phyloP scores from a whole-genome alignment of 257 asterid species.

The Parsonsia alboflavescens region DNA sequence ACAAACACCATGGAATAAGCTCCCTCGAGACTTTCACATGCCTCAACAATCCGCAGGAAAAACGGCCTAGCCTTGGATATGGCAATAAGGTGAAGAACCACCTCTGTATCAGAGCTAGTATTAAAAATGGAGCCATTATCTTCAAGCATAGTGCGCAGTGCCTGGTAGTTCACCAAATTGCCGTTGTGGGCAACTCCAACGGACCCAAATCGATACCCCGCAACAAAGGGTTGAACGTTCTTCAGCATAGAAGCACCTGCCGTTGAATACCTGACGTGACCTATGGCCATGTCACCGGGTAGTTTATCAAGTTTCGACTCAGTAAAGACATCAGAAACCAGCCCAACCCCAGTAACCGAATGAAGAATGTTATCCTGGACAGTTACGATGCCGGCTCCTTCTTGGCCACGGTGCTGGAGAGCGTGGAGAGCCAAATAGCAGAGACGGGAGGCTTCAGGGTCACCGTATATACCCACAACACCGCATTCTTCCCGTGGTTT shows the following conservation, averaged over 20 bases:
- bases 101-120: constrained; percentile 86
- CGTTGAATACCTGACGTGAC: constrained; percentile 89
- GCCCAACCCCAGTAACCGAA: constrained; percentile 76
- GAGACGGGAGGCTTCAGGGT: constrained; percentile 86
- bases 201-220: constrained; percentile 78
- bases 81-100: constrained; percentile 80
- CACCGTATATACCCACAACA: constrained; percentile 88
- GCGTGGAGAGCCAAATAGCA: constrained; percentile 81
- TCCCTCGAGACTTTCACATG: constrained; percentile 75
- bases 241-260: constrained; percentile 94
- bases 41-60: constrained; percentile 79
- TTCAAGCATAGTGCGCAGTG: constrained; percentile 67
- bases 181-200: constrained; percentile 98
- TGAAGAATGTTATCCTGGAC: constrained; percentile 62
- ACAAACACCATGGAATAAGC: constrained; percentile 74
- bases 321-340: constrained; percentile 76
- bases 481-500: constrained; percentile 94
- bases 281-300: constrained; percentile 84
- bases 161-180: constrained; percentile 77
- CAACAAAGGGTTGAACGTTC: constrained; percentile 94
- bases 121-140: constrained; percentile 85
- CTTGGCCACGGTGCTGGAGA: constrained; percentile 95
- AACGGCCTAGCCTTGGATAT: constrained; percentile 80
- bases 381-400: constrained; percentile 87
- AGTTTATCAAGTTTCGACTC: constrained; percentile 64